These are phyloP conservation scores for Pyrus hybrid DNA, from an alignment of 331 rosid species.

Conservation along the genomic window DNA sequence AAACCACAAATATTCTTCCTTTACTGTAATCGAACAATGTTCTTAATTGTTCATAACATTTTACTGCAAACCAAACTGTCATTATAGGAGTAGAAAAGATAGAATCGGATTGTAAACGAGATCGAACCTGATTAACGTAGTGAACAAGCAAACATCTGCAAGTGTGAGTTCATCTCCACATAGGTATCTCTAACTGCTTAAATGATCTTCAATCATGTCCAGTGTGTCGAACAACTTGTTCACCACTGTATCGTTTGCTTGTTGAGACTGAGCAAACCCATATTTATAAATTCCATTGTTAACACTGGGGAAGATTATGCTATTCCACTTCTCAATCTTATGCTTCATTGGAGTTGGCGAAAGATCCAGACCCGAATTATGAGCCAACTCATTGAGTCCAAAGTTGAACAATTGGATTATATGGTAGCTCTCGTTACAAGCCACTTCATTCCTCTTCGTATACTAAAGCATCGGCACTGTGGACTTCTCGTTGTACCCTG, in stretches of 20 bases:
- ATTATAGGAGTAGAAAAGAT: no score
- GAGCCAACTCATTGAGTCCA: slow-evolving; percentile 47
- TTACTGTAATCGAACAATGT: no score
- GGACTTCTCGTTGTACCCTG: slow-evolving; percentile 63
- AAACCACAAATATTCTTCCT: no score
- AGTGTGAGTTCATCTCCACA: slow-evolving; percentile 66
- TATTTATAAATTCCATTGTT: no score
- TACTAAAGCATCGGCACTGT: slow-evolving; percentile 82
- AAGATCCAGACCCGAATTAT: slow-evolving; percentile 44
- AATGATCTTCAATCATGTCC: slow-evolving; percentile 53
- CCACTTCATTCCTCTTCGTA: slow-evolving; percentile 30
- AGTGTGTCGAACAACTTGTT: slow-evolving; percentile 47
- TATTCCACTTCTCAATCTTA: slow-evolving; percentile 16
- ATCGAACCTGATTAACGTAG: slow-evolving; percentile 74
- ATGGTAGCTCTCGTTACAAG: slow-evolving; percentile 78
- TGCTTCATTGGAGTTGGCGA: slow-evolving; percentile 52
- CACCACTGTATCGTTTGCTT: slow-evolving; percentile 65
- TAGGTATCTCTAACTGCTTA: slow-evolving; percentile 43
- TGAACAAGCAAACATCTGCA: slow-evolving; percentile 65
- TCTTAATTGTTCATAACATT: no score
- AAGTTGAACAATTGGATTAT: slow-evolving; percentile 61
- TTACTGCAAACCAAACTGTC: no score
- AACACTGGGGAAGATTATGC: no score
- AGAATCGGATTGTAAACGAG: slow-evolving; percentile 60
- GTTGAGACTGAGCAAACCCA: slow-evolving; percentile 73